These are phyloP conservation scores for Ceratonia siliqua DNA, from an alignment of 306 rosid species.

Conservation along the genomic window DNA sequence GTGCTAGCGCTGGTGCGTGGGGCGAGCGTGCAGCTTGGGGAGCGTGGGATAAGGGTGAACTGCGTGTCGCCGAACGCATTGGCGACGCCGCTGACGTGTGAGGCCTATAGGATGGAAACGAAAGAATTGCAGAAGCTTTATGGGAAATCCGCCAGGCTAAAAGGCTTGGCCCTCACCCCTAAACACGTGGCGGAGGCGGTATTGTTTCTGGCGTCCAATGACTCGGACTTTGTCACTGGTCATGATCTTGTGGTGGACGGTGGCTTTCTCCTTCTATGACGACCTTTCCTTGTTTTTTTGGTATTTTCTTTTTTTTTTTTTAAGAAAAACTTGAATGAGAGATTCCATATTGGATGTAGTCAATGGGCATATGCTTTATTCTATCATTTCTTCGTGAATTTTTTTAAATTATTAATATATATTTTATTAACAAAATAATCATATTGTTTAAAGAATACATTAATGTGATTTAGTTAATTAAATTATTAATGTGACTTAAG, in stretches of 20 bases:
- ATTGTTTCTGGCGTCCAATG: conserved; percentile 42
- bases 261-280: not conserved
- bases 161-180: conserved; percentile 41
- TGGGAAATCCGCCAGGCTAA: conserved; percentile 15
- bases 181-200: conserved; percentile 47
- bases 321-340: no score
- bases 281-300: no score
- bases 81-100: conserved; percentile 41
- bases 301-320: no score
- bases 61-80: conserved; percentile 49
- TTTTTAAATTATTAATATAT: no score
- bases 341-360: no score
- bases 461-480: no score
- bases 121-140: not conserved
- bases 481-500: no score
- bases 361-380: no score
- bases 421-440: no score
- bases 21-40: conserved; percentile 52
- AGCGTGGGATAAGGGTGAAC: conserved; percentile 55
- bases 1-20: conserved; percentile 49
- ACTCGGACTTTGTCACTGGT: conserved; percentile 44
- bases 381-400: no score
- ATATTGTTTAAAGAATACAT: no score
- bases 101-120: not conserved
- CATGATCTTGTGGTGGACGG: conserved; percentile 47